These are phyloP conservation scores for Gillenia trifoliata DNA, from an alignment of 306 rosid species.

Conservation along the genomic window DNA sequence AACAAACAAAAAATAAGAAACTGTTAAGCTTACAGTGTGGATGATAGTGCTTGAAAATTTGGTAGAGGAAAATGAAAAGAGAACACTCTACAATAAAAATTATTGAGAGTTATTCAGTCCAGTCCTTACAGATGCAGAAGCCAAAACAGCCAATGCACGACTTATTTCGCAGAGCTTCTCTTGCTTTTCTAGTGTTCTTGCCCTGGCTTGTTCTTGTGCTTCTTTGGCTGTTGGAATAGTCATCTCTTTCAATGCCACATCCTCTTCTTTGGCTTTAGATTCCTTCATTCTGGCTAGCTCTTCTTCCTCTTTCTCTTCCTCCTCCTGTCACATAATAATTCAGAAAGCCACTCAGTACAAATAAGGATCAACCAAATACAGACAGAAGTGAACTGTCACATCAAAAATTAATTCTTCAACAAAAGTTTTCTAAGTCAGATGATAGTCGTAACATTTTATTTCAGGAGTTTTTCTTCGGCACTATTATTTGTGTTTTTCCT, in stretches of 20 bases:
- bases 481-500: not conserved
- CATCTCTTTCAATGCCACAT: conserved; percentile 78
- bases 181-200: conserved; percentile 64
- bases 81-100: conserved; percentile 6
- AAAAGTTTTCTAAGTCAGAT: conserved; percentile 13
- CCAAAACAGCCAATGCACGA: conserved; percentile 91
- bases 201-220: conserved; percentile 67
- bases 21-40: not conserved
- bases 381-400: conserved; percentile 9
- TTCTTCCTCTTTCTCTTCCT: conserved; percentile 68
- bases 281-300: conserved; percentile 64
- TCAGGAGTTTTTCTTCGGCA: not conserved
- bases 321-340: conserved; percentile 49
- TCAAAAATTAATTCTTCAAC: conserved; percentile 15
- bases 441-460: not conserved
- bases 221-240: conserved; percentile 63
- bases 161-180: conserved; percentile 90
- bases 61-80: not conserved
- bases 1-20: conserved; percentile 6
- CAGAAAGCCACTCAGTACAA: conserved; percentile 15
- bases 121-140: conserved; percentile 92
- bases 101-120: conserved; percentile 15
- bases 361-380: conserved; percentile 1
- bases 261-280: conserved; percentile 44
- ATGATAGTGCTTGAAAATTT: not conserved